Evolutionary conservation across 768 basidiomycete genomes (phyloP).

Genomic region (Tylopilus intermedius): DNA sequence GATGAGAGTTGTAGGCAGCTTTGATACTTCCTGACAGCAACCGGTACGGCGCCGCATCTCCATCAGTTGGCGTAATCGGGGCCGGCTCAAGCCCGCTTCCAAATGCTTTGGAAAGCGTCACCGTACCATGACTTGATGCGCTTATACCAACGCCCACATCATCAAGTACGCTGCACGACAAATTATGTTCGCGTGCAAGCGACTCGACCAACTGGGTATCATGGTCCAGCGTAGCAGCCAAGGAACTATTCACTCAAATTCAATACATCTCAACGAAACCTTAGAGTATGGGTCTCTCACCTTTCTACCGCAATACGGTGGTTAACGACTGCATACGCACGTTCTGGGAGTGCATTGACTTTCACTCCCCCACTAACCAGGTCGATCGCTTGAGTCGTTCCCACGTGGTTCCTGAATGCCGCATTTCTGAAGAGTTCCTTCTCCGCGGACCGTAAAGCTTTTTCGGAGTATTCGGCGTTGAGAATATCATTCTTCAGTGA

Average conservation of each 20-base stretch:
- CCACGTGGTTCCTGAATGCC: constrained; percentile 42
- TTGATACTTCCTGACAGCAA: constrained; percentile 63
- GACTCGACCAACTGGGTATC: constrained; percentile 40
- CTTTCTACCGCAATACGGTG: constrained; percentile 64
- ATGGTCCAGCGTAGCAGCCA: constrained; percentile 41
- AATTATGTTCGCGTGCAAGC: constrained; percentile 49
- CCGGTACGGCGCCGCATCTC: constrained; percentile 35
- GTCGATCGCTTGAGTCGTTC: constrained; percentile 78
- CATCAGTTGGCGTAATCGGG: constrained; percentile 48
- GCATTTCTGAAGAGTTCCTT: constrained; percentile 38
- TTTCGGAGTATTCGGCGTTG: constrained; percentile 44
- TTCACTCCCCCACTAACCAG: constrained; percentile 66
- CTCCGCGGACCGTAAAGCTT: constrained; percentile 49
- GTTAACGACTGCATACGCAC: constrained; percentile 63
- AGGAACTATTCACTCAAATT: constrained; percentile 21
- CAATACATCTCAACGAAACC: neutral
- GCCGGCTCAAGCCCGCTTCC: constrained; percentile 56
- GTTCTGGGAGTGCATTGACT: constrained; percentile 76
- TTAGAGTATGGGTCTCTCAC: constrained; percentile 25
- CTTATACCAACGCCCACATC: constrained; percentile 30
- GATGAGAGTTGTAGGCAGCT: constrained; percentile 51
- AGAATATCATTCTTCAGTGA: constrained; percentile 45
- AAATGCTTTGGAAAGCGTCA: constrained; percentile 49
- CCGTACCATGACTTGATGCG: constrained; percentile 38
- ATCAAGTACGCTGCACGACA: constrained; percentile 59